Base-by-base conservation (phyloP, 108 stramenopile genomes). In the Nitzschia sp. region DNA sequence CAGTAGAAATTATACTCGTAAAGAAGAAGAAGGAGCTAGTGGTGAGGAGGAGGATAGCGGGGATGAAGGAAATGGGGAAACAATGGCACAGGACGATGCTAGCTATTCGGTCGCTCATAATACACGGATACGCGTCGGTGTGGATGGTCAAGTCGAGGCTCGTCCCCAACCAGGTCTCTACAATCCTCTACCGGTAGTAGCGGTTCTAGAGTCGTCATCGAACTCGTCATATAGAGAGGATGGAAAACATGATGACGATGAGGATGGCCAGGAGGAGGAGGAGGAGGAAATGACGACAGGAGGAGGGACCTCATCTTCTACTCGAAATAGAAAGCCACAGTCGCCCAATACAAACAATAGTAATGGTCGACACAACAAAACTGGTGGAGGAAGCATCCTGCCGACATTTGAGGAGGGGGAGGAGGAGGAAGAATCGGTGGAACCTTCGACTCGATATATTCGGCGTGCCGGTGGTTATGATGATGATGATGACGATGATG, bases 81-180 rank as follows among this genome's bases (percentile, higher is more conserved):
- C 28, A 15, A 15, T 29, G 2, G 19, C 19, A 15, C n/a, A n/a
- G n/a, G 63, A 64, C 31, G 63, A 64, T 16, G 17, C 8, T 6
- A 64, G 63, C 47, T 64, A 32, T 33, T 32, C 63, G 1, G 48
- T 64, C 9, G 63, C 63, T 16, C 57, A 58, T n/a, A 64, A 61
- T 19, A 64, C 63, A 22, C 63, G 63, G 15, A 15, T 52, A 25
- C 63, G 63, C 19, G 48, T 64, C 9, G 48, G 29, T 11, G 25
- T 38, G 6, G 63, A 64, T 64, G 63, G 63, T 33, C 63, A 64
- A 64, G 63, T 64, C 0, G 63, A 64, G 31, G 63, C 31, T 29
- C 2, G 63, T 22, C 63, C 63, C 28, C 28, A 64, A 19, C 63
- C 63, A 48, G 48, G 48, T 21, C 47, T n/a, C 27, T 64, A 32